phyloP scores from a whole-genome alignment of 192 early-diverging fungal genomes.

The Gamsiella multidivaricata region DNA sequence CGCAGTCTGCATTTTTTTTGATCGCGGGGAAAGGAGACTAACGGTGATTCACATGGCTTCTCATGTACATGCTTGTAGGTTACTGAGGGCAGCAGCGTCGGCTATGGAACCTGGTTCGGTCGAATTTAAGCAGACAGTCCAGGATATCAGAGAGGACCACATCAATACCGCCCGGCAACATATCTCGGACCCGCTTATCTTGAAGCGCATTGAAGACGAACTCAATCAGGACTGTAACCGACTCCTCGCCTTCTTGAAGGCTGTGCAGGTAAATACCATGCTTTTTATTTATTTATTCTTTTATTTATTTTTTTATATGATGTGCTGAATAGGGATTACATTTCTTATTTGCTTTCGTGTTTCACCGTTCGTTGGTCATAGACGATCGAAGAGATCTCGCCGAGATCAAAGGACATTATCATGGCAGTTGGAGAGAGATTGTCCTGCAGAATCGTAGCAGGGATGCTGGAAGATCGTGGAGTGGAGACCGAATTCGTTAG shows the following conservation, averaged over 20 bases:
- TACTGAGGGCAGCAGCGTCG: constrained; percentile 76
- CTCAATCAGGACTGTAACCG: constrained; percentile 81
- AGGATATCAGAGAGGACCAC: constrained; percentile 85
- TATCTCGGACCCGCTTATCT: constrained; percentile 62
- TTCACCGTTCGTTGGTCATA: neutral
- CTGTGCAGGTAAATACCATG: constrained; percentile 74
- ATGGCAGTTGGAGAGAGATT: constrained; percentile 94
- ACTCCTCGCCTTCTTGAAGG: constrained; percentile 86
- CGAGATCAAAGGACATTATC: constrained; percentile 93
- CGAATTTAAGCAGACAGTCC: constrained; percentile 79
- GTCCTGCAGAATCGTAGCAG: constrained; percentile 88
- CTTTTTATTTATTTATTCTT: neutral
- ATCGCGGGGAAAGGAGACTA: neutral
- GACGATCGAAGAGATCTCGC: constrained; percentile 96
- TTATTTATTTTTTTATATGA: neutral
- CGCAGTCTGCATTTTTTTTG: neutral
- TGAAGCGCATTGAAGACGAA: constrained; percentile 61
- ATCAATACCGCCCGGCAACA: constrained; percentile 69
- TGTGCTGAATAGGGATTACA: neutral
- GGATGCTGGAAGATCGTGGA: constrained; percentile 82
- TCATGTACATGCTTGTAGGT: no score
- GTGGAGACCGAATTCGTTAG: constrained; percentile 88
- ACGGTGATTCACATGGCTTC: no score
- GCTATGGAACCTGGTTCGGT: constrained; percentile 74
- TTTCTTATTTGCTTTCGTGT: no score